Base-by-base conservation (phyloP, 2,329 filamentous ascomycete species). In the Beauveria bassiana region DNA sequence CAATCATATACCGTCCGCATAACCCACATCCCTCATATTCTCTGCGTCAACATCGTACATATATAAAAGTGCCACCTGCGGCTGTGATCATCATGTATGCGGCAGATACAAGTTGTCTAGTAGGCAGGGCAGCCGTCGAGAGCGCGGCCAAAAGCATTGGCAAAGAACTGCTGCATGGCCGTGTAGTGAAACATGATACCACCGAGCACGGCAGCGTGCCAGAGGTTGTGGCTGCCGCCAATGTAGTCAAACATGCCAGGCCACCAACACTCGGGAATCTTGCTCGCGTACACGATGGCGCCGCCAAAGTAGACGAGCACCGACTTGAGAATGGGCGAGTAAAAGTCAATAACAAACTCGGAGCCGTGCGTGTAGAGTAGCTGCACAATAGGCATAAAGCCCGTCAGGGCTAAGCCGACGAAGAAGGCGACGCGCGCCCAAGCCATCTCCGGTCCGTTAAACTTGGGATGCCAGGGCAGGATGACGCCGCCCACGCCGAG, bases 141-240 rank as follows among this genome's bases (percentile, higher is more conserved):
- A 2, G 88, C 89, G 63, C 88, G 82, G 66, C 80, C 75, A 74
- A 93, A 93, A 12, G 90, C 90, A 46, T 82, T 83, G 5, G 88
- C 82, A 70, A 99, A 99, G 74, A 99, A 95, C 61, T 92, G 85
- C 74, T 97, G 90, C 93, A 99, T 97, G 20, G 95, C 95, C 24
- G 84, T 82, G 76, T 98, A 99, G 74, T 99, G 95, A 73, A 96
- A 98, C n/a, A 98, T 75, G 62, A 99, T 99, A 12, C 95, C 95
- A 18, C 93, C 91, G 31, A 99, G 79, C 12, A 99, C 95, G 8
- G 95, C 95, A 40, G 96, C 76, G 74, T 99, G 95, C 95, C 95
- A 99, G 62, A 99, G 86, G 74, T 99, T 99, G 77, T 99, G 95
- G 73, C 91, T 96, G 51, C 91, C 93, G 45, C 95, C 95, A 46